A percentile compares a stretch with the other conserved stretches of the same genome.
These are phyloP conservation scores for Lagenidium sp. DNA, from an alignment of 352 stramenopile genomes.

Conservation along the genomic window DNA sequence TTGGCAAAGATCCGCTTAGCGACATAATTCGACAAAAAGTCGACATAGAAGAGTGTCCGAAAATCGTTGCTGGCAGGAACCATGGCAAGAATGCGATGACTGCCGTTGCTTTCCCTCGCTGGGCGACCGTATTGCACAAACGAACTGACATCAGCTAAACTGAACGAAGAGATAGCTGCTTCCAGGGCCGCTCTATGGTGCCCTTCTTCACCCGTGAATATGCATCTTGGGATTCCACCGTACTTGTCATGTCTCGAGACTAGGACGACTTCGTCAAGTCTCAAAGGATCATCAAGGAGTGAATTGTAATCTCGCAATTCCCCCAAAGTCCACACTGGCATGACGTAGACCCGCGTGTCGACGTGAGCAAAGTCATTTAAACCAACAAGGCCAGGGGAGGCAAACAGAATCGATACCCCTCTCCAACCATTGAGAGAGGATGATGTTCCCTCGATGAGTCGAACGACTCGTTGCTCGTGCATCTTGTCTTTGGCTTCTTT, in stretches of 20 bases:
- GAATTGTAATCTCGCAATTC: conserved; percentile 2
- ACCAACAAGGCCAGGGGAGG: not conserved
- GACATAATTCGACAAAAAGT: conserved; percentile 6
- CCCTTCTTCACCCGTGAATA: not conserved
- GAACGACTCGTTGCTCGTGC: conserved; percentile 3
- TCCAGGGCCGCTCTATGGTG: not conserved
- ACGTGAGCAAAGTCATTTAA: conserved; percentile 2
- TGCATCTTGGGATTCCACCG: conserved; percentile 5
- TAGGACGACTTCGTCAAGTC: not conserved
- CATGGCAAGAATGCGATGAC: not conserved
- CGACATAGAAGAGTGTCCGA: not conserved
- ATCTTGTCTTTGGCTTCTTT: not conserved
- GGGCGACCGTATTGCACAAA: not conserved
- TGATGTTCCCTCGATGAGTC: conserved; percentile 14
- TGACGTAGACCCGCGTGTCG: not conserved
- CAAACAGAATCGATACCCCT: conserved; percentile 16
- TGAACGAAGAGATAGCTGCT: conserved; percentile 1
- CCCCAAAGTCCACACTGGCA: conserved; percentile 2
- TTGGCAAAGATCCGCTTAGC: conserved; percentile 1
- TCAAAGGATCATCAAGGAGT: conserved; percentile 2
- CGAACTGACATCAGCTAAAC: not conserved
- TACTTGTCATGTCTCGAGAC: conserved; percentile 1
- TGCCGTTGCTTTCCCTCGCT: not conserved
- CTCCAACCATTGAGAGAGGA: conserved; percentile 8
- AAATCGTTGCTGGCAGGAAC: not conserved